Evolutionary conservation across 2,329 filamentous ascomycete genomes (phyloP), one percentile per base, ranked within the genome.

Genomic region (Fusarium camptoceras): DNA sequence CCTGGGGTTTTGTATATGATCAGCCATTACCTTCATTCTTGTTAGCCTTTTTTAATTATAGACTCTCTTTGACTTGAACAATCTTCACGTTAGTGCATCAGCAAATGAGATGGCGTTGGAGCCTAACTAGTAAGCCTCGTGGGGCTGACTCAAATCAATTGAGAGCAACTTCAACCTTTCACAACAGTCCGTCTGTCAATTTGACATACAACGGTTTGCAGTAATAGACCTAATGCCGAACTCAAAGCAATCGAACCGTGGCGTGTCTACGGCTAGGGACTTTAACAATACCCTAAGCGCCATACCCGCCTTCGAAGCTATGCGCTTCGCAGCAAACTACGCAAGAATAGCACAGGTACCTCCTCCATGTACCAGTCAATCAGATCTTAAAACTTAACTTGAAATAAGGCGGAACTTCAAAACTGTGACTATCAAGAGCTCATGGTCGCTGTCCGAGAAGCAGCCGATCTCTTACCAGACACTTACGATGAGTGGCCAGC

Each of bases 251-350:
- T 12, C 48, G 1, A 15, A 9, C 6, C 18, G 27, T 10, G 48
- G 55, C 3, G 20, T 30, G 2, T 51, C 55, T 2, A n/a, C 53
- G 6, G 66, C 55, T 5, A 44, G 4, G 8, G 44, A 70, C 4
- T 66, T 70, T 9, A 42, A 39, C 24, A 49, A 66, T 8, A 6
- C 11, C 8, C 15, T 57, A 7, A 37, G 41, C 8, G 14, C 34
- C 16, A 57, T 48, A 4, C 46, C 43, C 8, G 65, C 28, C 5
- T 54, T 62, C 8, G 65, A 69, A 20, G 47, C 39, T 5, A 69
- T 69, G 65, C 53, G 48, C 5, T 56, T 48, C 9, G 64, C 50
- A 2, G 64, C 49, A 15, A 51, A 50, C 15, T 69, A 54, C 11
- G 43, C 48, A 11, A 30, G 30, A 3, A 66, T 56, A 12, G 48